Conservation (phyloP, 2,329 filamentous ascomycete species). For the Curvularia spicifera region DNA sequence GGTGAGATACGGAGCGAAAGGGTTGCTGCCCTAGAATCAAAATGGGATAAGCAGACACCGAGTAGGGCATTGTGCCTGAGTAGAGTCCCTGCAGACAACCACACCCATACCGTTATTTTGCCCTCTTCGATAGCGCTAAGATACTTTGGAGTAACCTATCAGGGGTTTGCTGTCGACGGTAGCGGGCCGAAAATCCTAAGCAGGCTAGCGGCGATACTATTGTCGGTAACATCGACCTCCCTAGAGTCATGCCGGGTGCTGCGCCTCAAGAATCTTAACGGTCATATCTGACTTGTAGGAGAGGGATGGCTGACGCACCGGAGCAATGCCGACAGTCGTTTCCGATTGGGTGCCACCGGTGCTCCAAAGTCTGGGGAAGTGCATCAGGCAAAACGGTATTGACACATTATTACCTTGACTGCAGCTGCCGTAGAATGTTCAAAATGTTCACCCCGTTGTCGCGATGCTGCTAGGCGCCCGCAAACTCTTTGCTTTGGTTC, state of each 20-base stretch:
- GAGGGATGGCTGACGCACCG: constrained; percentile 1
- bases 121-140: constrained; percentile 10
- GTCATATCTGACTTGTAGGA: not conserved
- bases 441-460: not conserved
- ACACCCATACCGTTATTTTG: constrained; percentile 10
- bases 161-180: constrained; percentile 9
- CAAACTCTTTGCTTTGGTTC: not conserved
- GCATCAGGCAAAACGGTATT: not conserved
- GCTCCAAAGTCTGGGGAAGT: not conserved
- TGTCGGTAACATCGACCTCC: constrained; percentile 7
- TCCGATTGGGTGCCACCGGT: not conserved
- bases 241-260: constrained; percentile 15
- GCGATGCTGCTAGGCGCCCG: not conserved
- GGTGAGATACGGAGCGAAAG: constrained; percentile 9
- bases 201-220: constrained; percentile 11
- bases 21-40: constrained; percentile 4
- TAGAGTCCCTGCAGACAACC: constrained; percentile 5
- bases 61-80: constrained; percentile 12
- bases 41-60: constrained; percentile 1
- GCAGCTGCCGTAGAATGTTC: not conserved
- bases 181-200: constrained; percentile 13
- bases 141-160: not conserved
- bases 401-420: not conserved
- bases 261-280: constrained; percentile 9
- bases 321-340: not conserved